phyloP scores from a whole-genome alignment of 2,329 filamentous ascomycete genomes.

The Cladophialophora psammophila region DNA sequence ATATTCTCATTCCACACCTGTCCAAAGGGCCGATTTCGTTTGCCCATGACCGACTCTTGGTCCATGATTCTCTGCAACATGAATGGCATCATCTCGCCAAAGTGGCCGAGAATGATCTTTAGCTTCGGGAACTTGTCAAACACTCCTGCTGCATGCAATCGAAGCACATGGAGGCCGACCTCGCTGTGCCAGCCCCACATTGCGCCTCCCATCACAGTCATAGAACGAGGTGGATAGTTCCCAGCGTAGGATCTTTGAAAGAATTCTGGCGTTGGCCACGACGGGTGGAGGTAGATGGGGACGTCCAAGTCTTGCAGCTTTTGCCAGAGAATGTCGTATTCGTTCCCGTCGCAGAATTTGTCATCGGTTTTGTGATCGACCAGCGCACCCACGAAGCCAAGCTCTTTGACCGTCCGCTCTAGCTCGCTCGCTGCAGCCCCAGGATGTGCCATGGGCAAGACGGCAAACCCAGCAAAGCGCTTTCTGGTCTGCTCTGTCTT shows the following conservation, averaged over 20 bases:
- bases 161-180: conserved; percentile 46
- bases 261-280: conserved; percentile 46
- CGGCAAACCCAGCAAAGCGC: conserved; percentile 54
- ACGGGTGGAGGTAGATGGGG: conserved; percentile 61
- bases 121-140: conserved; percentile 63
- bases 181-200: conserved; percentile 50
- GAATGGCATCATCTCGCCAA: conserved; percentile 62
- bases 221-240: conserved; percentile 42
- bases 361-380: conserved; percentile 49
- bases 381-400: conserved; percentile 58
- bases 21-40: conserved; percentile 59
- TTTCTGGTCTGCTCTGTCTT: conserved; percentile 31
- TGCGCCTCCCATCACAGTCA: conserved; percentile 26
- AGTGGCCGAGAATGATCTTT: conserved; percentile 63
- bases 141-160: conserved; percentile 60
- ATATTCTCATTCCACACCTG: conserved; percentile 64
- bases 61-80: conserved; percentile 54
- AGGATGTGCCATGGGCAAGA: conserved; percentile 51
- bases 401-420: conserved; percentile 48
- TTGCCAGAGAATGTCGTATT: neutral
- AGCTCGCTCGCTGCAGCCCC: conserved; percentile 47
- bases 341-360: neutral
- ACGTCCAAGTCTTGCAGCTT: conserved; percentile 50
- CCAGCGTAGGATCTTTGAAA: conserved; percentile 48
- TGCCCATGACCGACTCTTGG: conserved; percentile 51